Base-by-base conservation (phyloP, 352 stramenopile genomes). In the Globisporangium iwayamae region DNA sequence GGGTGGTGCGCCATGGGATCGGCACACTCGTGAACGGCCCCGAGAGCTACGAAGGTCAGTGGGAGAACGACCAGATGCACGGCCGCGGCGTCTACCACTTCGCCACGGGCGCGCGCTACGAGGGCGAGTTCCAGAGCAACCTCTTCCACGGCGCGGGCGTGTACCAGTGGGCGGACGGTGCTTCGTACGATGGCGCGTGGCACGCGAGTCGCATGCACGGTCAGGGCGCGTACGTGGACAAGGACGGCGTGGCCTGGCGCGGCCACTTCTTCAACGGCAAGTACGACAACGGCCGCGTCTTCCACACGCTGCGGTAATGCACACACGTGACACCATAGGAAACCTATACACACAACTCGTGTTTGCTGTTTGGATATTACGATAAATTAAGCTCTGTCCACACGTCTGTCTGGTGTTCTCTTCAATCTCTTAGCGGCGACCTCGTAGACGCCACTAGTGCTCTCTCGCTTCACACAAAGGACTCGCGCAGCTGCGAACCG, bases 241-340 rank as follows among this genome's bases (percentile, higher is more conserved):
- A 85, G 34, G 83, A 93, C 56, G 83, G 81, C 30, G 87, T 96
- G 18, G 66, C 72, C 41, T 96, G 84, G 84, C 59, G 63, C 4
- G 87, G 85, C 16, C 63, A 64, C 51, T 94, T 93, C 63, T 71
- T 91, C 55, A 93, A 92, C 66, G 87, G 87, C 62, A 93, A 92
- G 67, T 92, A 81, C 64, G 81, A 93, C 84, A 96, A 91, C 59
- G 85, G 85, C 25, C 78, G 80, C 45, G 77, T 92, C 38, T 96
- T 89, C 73, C 80, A 91, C 60, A 76, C 73, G 43, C 68, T 96
- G 58, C 82, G 85, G 54, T 94, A 65, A 85, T 11, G 25, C 1
- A 2, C 1, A 28, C 25, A 28, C 25, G 25, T 28, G 25, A 2
- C 25, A 28, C 13, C 32, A 11, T 36, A 25, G 7, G 6, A 4